Evolutionary conservation across 2,329 filamentous ascomycete species (phyloP), one percentile per base, ranked within the genome.

Genomic region (Exophiala aquamarina): DNA sequence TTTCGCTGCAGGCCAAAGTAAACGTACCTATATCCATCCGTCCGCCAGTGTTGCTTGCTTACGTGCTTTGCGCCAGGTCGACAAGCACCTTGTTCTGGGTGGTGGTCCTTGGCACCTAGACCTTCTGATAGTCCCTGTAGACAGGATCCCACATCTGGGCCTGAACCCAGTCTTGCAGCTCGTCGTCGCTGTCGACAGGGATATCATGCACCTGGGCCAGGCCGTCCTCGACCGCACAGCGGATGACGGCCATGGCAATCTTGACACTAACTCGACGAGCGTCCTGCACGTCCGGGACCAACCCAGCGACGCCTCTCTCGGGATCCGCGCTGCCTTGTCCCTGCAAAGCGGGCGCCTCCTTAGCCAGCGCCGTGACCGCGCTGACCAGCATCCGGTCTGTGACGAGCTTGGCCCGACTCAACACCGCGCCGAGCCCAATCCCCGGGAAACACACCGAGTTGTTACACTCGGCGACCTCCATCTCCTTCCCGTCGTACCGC

Each of bases 371-470:
- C 59, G 84, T 79, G 3, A 87, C 83, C 0, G 89, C 90, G 1
- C 87, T 86, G 0, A 94, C 86, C 10, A 95, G 81, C 82, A 95
- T 91, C 53, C 81, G 79, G 52, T 91, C 83, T 0, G 85, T 86
- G 20, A 95, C 68, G 1, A 83, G 74, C 10, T 71, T 75, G 2
- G 85, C 76, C 11, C 87, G 82, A 19, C 77, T 83, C 1, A 95
- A 77, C 0, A 95, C 79, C 6, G 80, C 80, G 9, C 89, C 90
- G 1, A 95, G 82, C 0, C 89, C 89, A 49, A 95, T 92, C 0
- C 89, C 89, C 0, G 89, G 89, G 66, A 94, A 95, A 13, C 86
- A 86, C 26, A 87, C 87, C 1, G 83, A 86, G 69, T 95, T 95
- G 70, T 95, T 95, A 70, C 90, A 95, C 66, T 95, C 89, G 18